Conservation (phyloP, 371 early-diverging fungal genomes). For the Rhizopus stolonifer region DNA sequence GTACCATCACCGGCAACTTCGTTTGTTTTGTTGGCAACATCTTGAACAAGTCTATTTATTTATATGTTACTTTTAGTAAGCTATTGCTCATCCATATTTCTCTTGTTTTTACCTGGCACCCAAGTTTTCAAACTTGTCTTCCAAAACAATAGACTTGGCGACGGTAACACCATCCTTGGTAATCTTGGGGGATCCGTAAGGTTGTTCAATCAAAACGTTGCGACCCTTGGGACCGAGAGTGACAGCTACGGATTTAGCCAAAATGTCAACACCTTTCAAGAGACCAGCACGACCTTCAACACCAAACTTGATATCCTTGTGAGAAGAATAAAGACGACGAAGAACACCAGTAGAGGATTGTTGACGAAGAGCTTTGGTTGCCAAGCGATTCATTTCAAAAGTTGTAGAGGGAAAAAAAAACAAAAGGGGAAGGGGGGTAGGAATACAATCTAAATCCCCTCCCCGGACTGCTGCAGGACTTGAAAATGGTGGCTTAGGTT, state of each 20-base stretch:
- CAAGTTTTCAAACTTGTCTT: slow-evolving; percentile 97
- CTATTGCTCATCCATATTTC: too few relatives aligned
- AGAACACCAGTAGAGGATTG: slow-evolving; percentile 42
- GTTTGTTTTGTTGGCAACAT: slow-evolving; percentile 99
- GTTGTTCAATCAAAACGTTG: slow-evolving; percentile 96
- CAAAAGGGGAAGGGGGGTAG: not conserved
- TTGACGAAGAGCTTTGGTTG: slow-evolving; percentile 26
- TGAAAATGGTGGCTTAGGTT: slow-evolving; percentile 9
- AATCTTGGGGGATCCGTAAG: slow-evolving; percentile 97
- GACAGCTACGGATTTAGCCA: slow-evolving; percentile 96
- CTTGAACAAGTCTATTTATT: slow-evolving; percentile 95
- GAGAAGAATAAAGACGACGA: slow-evolving; percentile 76
- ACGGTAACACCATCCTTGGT: slow-evolving; percentile 99
- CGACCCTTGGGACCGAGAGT: slow-evolving; percentile 98
- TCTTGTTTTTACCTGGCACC: slow-evolving; percentile 89
- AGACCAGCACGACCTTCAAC: slow-evolving; percentile 93
- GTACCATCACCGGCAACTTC: slow-evolving; percentile 99
- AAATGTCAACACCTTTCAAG: slow-evolving; percentile 91
- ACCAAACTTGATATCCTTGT: slow-evolving; percentile 96
- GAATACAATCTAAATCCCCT: not conserved
- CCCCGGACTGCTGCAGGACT: slow-evolving; percentile 4
- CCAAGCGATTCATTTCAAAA: slow-evolving; percentile 38
- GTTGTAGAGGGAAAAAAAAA: not conserved
- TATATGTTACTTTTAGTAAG: too few relatives aligned
- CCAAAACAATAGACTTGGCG: slow-evolving; percentile 93